Percentiles rank a stretch among this genome's conserved stretches.
These are phyloP conservation scores for Nosema granulosis DNA, from an alignment of 371 early-diverging fungal species.

Conservation along the genomic window DNA sequence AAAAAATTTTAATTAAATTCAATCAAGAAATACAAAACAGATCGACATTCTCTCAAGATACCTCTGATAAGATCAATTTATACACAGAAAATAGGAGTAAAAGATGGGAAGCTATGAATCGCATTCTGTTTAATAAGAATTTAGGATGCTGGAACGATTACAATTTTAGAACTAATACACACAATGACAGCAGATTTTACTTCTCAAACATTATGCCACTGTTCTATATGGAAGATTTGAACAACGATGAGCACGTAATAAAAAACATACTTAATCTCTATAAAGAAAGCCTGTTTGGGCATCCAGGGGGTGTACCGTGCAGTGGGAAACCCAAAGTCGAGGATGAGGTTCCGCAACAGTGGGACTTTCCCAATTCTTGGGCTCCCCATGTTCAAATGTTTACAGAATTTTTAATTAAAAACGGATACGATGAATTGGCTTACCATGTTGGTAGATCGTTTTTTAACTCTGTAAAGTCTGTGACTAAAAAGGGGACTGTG, in stretches of 20 bases:
- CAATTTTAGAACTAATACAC: constrained; percentile 48
- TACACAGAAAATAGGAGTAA: constrained; percentile 55
- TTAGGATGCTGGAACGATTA: constrained; percentile 65
- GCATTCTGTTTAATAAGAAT: constrained; percentile 64
- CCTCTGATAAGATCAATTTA: constrained; percentile 16
- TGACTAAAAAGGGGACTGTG: constrained; percentile 72
- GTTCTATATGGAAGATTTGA: constrained; percentile 69
- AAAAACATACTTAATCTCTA: constrained; percentile 47
- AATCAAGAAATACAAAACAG: constrained; percentile 56
- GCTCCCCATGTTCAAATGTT: constrained; percentile 68
- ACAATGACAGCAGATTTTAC: constrained; percentile 67
- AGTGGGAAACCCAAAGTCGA: constrained; percentile 67
- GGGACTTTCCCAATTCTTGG: constrained; percentile 83
- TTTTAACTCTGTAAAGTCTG: constrained; percentile 65
- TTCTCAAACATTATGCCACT: constrained; percentile 68
- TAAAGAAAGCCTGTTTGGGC: constrained; percentile 52
- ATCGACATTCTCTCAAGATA: neutral
- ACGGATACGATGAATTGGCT: constrained; percentile 61
- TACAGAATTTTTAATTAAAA: constrained; percentile 45
- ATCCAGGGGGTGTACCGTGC: constrained; percentile 72
- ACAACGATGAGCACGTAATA: neutral
- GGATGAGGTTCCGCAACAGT: constrained; percentile 68
- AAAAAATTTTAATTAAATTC: constrained; percentile 69
- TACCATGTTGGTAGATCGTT: constrained; percentile 69
- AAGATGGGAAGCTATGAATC: constrained; percentile 61